Conservation (phyloP, 2,329 filamentous ascomycete genomes). For the Cercospora zeina region DNA sequence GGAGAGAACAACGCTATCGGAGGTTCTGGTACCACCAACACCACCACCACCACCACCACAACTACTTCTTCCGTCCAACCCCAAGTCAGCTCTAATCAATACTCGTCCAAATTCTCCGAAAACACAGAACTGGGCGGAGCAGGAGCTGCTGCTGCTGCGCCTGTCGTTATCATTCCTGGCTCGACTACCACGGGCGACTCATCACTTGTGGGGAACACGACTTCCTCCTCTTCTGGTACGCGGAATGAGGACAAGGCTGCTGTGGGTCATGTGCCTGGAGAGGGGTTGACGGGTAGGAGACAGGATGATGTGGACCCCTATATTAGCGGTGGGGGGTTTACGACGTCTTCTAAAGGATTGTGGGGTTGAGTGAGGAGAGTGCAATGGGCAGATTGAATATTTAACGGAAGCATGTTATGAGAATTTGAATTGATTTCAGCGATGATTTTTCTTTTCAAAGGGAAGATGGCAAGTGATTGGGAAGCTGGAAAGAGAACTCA, state of each 20-base stretch:
- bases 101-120: not conserved
- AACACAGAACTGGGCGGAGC: constrained; percentile 36
- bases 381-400: too few relatives aligned
- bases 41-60: not conserved
- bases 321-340: not conserved
- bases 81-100: not conserved
- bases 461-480: too few relatives aligned
- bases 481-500: too few relatives aligned
- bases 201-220: not conserved
- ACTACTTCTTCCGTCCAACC: not conserved
- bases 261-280: not conserved
- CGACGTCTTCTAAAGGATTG: not conserved
- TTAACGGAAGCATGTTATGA: too few relatives aligned
- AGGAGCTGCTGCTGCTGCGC: constrained; percentile 37
- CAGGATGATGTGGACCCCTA: constrained; percentile 14
- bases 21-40: not conserved
- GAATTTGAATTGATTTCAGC: too few relatives aligned
- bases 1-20: constrained; percentile 5
- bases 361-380: too few relatives aligned
- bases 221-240: not conserved
- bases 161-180: not conserved
- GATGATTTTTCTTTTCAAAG: too few relatives aligned
- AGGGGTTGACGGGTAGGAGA: constrained; percentile 8
- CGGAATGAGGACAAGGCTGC: too few relatives aligned
- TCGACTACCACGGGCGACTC: not conserved